Base-by-base conservation (phyloP, 2,329 filamentous ascomycete genomes). In the Lachnellula subtilissima region DNA sequence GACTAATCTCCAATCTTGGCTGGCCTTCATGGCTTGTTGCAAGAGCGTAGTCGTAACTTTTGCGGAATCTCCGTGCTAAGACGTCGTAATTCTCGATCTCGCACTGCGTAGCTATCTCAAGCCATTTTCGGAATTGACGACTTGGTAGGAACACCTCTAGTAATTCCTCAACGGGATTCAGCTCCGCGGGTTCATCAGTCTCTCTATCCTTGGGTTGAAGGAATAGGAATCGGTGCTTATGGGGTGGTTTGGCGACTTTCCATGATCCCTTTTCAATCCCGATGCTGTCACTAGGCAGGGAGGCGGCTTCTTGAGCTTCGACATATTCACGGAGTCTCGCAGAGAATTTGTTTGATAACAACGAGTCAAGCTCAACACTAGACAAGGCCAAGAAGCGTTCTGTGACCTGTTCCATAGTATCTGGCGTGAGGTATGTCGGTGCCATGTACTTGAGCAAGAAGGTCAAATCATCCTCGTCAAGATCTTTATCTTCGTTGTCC, bases 171-270 rank as follows among this genome's bases (percentile, higher is more conserved):
- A 95, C 79, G 0, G 89, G 81, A 14, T 81, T 82, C 50, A 76
- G 72, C 46, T 78, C 73, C 61, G 56, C 71, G 63, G 64, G 67
- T 50, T 62, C 67, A 57, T 67, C 70, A 43, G 55, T 72, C 60
- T 67, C 70, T 48, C 53, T 72, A 60, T 48, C 35, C 17, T 28
- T 72, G 50, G 74, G 76, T 64, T 91, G 85, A 57, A 89, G 81
- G 73, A 94, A 99, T 2, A 96, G 78, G 71, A 88, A 99, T 14
- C 92, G 89, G 69, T 97, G 91, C 76, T 99, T 99, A 75, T 99
- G 92, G 0, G 94, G 94, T 40, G 94, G 94, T 35, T 84, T 82
- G 6, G 94, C 89, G 8, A 95, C 87, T 58, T 80, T 83, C 89
- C 89, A 94, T 0, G 75, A 73, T 43, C 74, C 74, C 47, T 77